Conservation (phyloP, 2,329 filamentous ascomycete species). For the Ceratocystiopsis sp. region DNA sequence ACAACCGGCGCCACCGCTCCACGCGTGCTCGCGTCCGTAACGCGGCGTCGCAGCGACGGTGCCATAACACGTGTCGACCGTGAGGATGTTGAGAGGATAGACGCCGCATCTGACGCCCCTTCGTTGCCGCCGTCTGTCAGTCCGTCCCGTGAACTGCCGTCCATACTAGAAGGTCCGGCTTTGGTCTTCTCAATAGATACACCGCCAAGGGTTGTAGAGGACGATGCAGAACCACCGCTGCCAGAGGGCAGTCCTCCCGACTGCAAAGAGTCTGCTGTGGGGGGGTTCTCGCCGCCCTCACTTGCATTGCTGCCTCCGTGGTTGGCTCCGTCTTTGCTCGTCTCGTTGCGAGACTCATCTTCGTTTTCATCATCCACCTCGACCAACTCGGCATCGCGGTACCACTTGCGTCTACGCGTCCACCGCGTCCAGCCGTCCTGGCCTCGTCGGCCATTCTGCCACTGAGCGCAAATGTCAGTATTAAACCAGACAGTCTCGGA, state of each 20-base stretch:
- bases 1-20: constrained; percentile 3
- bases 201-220: constrained; percentile 3
- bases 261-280: too few species aligned
- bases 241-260: too few species aligned
- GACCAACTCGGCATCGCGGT: constrained; percentile 85
- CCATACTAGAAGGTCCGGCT: not conserved
- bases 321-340: not conserved
- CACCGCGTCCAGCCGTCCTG: constrained; percentile 88
- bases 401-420: constrained; percentile 89
- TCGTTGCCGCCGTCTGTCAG: constrained; percentile 19
- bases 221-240: too few species aligned
- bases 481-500: not conserved
- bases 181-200: constrained; percentile 2
- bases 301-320: not conserved
- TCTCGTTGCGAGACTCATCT: not conserved
- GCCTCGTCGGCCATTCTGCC: constrained; percentile 73
- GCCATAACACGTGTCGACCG: constrained; percentile 22
- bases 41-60: constrained; percentile 22
- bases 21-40: constrained; percentile 10
- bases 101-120: constrained; percentile 22
- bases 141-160: not conserved
- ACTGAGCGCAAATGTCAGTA: constrained; percentile 31
- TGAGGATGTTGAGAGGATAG: constrained; percentile 31
- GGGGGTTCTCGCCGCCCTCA: too few species aligned
- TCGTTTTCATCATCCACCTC: constrained; percentile 36